Percentiles rank a stretch among this genome's conserved stretches.
Conservation (phyloP, 495 filamentous ascomycete species). For the Penicillium canariense region DNA sequence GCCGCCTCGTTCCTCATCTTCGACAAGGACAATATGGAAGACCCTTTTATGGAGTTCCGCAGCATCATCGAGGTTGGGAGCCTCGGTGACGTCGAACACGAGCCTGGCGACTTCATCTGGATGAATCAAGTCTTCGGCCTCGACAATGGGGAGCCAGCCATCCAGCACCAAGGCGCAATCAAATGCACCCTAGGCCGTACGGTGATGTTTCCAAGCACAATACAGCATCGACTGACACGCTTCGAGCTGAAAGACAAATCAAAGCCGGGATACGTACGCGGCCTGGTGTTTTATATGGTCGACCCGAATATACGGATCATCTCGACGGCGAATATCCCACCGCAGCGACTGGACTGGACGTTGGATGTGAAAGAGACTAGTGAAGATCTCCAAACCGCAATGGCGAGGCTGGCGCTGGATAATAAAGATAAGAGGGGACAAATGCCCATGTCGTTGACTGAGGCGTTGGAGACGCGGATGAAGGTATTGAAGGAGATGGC, state of each 20-base stretch:
- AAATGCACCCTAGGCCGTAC: slow-evolving; percentile 19
- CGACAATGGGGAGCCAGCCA: slow-evolving; percentile 25
- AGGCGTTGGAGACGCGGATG: slow-evolving; percentile 30
- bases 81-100: slow-evolving; percentile 32
- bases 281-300: slow-evolving; percentile 52
- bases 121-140: slow-evolving; percentile 36
- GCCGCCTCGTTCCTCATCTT: slow-evolving; percentile 29
- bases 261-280: slow-evolving; percentile 47
- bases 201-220: slow-evolving; percentile 34
- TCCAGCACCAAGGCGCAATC: slow-evolving; percentile 34
- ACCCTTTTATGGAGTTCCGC: slow-evolving; percentile 23
- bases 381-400: slow-evolving; percentile 5
- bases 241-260: slow-evolving; percentile 47
- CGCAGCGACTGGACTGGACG: slow-evolving; percentile 46
- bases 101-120: slow-evolving; percentile 27
- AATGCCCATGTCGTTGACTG: slow-evolving; percentile 34
- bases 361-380: slow-evolving; percentile 14
- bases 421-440: slow-evolving; percentile 29
- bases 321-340: slow-evolving; percentile 55
- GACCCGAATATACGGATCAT: slow-evolving; percentile 55
- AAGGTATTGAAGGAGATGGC: slow-evolving; percentile 28
- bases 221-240: slow-evolving; percentile 48
- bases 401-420: slow-evolving; percentile 31
- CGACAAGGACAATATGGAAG: slow-evolving; percentile 27
- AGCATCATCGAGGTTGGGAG: slow-evolving; percentile 28